phyloP scores from a whole-genome alignment of 2,329 filamentous ascomycete genomes.

The Beauveria medogensis region DNA sequence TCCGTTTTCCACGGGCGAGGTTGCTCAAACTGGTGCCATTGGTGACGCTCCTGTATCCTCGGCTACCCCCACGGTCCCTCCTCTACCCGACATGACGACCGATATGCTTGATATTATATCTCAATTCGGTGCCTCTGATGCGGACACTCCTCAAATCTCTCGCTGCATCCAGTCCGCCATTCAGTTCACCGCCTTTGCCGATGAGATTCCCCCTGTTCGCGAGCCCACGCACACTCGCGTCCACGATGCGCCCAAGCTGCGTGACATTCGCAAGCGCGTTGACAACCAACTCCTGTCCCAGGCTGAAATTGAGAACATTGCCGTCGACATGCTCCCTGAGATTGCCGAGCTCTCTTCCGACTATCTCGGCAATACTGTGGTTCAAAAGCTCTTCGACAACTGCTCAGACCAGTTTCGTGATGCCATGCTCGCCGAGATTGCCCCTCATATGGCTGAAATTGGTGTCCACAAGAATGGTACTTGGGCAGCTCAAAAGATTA shows the following conservation, averaged over 20 bases:
- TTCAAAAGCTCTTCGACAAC: slow-evolving; percentile 96
- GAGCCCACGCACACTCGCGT: slow-evolving; percentile 84
- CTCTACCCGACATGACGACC: slow-evolving; percentile 66
- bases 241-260: slow-evolving; percentile 87
- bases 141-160: slow-evolving; percentile 67
- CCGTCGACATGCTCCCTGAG: slow-evolving; percentile 89
- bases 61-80: slow-evolving; percentile 57
- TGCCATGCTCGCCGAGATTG: slow-evolving; percentile 81
- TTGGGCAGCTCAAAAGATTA: slow-evolving; percentile 99
- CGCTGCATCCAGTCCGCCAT: slow-evolving; percentile 70
- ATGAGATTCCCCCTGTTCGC: slow-evolving; percentile 81
- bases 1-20: slow-evolving; percentile 56
- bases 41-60: slow-evolving; percentile 29
- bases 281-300: slow-evolving; percentile 86
- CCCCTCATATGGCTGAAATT: slow-evolving; percentile 89
- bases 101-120: slow-evolving; percentile 82
- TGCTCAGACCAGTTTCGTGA: slow-evolving; percentile 87
- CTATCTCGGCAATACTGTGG: slow-evolving; percentile 97
- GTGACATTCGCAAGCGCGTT: slow-evolving; percentile 94
- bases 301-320: slow-evolving; percentile 85
- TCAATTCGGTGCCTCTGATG: slow-evolving; percentile 77
- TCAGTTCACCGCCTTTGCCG: slow-evolving; percentile 59
- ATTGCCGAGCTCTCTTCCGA: slow-evolving; percentile 92
- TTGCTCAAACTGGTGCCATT: slow-evolving; percentile 24
- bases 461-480: slow-evolving; percentile 99